phyloP scores from a whole-genome alignment of 345 rosid genomes.

The Syzygium grande region DNA sequence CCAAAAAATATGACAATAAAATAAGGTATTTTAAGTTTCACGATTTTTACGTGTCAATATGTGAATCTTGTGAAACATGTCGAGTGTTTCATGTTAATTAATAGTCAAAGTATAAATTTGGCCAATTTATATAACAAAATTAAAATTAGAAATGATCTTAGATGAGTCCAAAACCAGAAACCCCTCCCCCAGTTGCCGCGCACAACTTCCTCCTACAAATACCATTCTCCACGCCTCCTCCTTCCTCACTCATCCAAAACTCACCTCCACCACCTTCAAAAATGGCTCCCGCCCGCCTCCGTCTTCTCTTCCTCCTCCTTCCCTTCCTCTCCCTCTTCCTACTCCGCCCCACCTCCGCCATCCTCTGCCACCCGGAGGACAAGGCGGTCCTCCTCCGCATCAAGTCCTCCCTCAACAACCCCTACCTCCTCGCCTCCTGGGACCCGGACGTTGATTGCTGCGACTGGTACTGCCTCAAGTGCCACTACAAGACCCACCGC shows the following conservation, averaged over 20 bases:
- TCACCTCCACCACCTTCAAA: neutral
- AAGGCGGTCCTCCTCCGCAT: constrained; percentile 4
- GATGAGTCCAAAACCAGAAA: neutral
- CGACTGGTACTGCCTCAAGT: constrained; percentile 2
- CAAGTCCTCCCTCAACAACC: constrained; percentile 1
- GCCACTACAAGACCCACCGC: constrained; percentile 8
- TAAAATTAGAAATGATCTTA: neutral
- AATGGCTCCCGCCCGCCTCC: neutral
- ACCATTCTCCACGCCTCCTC: neutral
- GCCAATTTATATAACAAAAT: neutral
- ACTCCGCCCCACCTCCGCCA: neutral
- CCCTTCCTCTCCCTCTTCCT: neutral
- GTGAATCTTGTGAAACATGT: neutral
- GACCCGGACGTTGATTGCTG: constrained; percentile 4
- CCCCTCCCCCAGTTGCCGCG: neutral
- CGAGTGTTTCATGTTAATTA: neutral
- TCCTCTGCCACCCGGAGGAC: constrained; percentile 4
- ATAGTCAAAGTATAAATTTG: neutral
- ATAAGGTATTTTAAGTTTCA: neutral
- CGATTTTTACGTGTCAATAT: neutral
- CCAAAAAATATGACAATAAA: neutral
- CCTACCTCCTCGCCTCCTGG: constrained; percentile 5
- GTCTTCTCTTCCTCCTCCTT: neutral
- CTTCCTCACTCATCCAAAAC: neutral
- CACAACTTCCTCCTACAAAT: neutral